A percentile compares a stretch with the other conserved stretches of the same genome.
Evolutionary conservation across 805 yeast genomes (phyloP).

Genomic region (Ogataea sp.): DNA sequence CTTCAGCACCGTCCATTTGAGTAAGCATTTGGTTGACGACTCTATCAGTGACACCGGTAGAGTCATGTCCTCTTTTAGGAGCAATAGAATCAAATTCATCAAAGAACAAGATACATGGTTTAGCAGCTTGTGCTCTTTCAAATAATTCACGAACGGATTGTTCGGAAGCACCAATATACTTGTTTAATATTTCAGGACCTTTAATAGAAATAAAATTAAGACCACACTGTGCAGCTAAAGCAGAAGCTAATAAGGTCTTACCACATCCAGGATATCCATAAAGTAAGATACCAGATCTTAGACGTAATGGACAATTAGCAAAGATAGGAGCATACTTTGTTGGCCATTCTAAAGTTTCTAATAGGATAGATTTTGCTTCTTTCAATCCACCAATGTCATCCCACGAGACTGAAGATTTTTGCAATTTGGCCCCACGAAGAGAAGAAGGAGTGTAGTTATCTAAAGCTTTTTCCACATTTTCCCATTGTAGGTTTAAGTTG

Average conservation of each 20-base stretch:
- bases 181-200: constrained; percentile 93
- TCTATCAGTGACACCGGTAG: constrained; percentile 96
- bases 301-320: constrained; percentile 74
- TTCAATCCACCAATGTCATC: constrained; percentile 80
- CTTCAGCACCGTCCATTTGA: constrained; percentile 99
- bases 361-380: constrained; percentile 63
- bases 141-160: constrained; percentile 89
- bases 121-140: constrained; percentile 90
- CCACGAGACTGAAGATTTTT: constrained; percentile 75
- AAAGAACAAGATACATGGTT: constrained; percentile 86
- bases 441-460: constrained; percentile 71
- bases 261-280: constrained; percentile 99
- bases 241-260: constrained; percentile 85
- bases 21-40: constrained; percentile 96
- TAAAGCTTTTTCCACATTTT: constrained; percentile 48
- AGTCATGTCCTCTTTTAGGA: constrained; percentile 96
- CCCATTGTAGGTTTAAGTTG: constrained; percentile 11
- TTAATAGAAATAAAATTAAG: constrained; percentile 87
- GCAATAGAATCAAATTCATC: constrained; percentile 97
- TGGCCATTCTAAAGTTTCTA: constrained; percentile 96
- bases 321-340: constrained; percentile 95
- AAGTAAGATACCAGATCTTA: constrained; percentile 81
- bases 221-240: constrained; percentile 91
- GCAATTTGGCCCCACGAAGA: constrained; percentile 77
- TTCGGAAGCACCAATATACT: constrained; percentile 95